Base-by-base conservation (phyloP, 805 yeast species). In the Yamadazyma ubonensis region DNA sequence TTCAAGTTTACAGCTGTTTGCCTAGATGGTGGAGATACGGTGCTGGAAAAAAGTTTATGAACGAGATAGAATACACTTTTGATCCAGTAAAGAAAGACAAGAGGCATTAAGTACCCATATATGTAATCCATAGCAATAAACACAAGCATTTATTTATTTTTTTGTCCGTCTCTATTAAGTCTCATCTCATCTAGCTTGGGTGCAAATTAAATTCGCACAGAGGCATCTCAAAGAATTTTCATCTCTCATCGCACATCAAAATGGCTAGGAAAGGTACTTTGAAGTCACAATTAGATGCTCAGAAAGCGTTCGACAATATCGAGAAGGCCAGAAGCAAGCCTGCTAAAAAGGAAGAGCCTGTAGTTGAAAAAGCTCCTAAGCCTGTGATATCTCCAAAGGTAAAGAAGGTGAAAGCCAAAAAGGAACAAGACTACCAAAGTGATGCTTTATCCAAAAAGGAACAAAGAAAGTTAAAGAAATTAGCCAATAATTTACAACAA, bases 21-120 rank as follows among this genome's bases (percentile, higher is more conserved):
- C 68, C 77, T 22, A 70, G 80, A 44, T 85, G 90, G 90, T 85
- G 95, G 95, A 78, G 78, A 50, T 67, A 67, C 45, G 83, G 85
- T 7, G 67, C 78, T 2, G 85, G 86, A 1, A 81, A 79, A 51
- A 57, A 53, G 2, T 81, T 81, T 49, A 44, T 79, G 25, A 74
- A 75, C 43, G 81, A 73, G 39, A 51, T 55, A 14, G 60, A 54
- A 14, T 51, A 50, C 39, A 50, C 31, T 28, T 44, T 30, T 29
- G 8, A 14, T 14, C 30, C 30, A 27, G n/a, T n/a, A n/a, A n/a
- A n/a, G n/a, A n/a, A n/a, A n/a, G n/a, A n/a, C n/a, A n/a, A n/a
- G n/a, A n/a, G n/a, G n/a, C n/a, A n/a, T n/a, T n/a, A n/a, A n/a
- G n/a, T n/a, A n/a, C n/a, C n/a, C n/a, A n/a, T n/a, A n/a, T n/a